Evolutionary conservation across 768 basidiomycete species (phyloP), one percentile per base, ranked within the genome.

Genomic region (Pisolithus sp.): DNA sequence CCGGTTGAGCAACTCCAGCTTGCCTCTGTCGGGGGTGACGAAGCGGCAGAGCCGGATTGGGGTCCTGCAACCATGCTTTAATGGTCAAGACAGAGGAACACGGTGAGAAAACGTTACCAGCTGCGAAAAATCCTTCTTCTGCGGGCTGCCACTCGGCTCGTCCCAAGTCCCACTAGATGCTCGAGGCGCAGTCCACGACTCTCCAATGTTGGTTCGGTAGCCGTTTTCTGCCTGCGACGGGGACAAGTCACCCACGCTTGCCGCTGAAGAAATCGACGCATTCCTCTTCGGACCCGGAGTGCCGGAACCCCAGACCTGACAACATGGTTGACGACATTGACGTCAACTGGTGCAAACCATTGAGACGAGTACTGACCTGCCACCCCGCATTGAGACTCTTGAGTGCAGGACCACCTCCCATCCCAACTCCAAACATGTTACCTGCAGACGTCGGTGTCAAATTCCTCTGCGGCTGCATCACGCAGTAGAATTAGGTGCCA

Each of bases 301-400:
- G 38, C 72, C 61, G 57, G 77, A 70, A 46, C 73, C 73, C 84
- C 84, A 86, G 49, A 84, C 81, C 84, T 85, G 52, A 46, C 6
- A 26, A 20, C 17, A 53, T 36, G 52, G 49, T 44, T 61, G 34
- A 53, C 50, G 37, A 2, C 31, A 58, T 36, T 20, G 8, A 18
- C 41, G 39, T 36, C 39, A 48, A 47, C 31, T 50, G 51, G 18
- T 34, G 34, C 12, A 12, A 31, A 31, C 30, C 6, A 52, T 51
- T 26, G 31, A 46, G 21, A 48, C 57, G 50, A 49, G 41, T 52
- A 70, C 77, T 45, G 51, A 80, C 85, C 78, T 85, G 82, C 85
- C 85, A 86, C 41, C 83, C 80, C 46, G 81, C 70, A 64, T 76
- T 80, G 39, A 82, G 72, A 28, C 69, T 65, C 61, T 82, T 82